Conservation (phyloP, 768 basidiomycete species). For the Leucocoprinus sp. region DNA sequence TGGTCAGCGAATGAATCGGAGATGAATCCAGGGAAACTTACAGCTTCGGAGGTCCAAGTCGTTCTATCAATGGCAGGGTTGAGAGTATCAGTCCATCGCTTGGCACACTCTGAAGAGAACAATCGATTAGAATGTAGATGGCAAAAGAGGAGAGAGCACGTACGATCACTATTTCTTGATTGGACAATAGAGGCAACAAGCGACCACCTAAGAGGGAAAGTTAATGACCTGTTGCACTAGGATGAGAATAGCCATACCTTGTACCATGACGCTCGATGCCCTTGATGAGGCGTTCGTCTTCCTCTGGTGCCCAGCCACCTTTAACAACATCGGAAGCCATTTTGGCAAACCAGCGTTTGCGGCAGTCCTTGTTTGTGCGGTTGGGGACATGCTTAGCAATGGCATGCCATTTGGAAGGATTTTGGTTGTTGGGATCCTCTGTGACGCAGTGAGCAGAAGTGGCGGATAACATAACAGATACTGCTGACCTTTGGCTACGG, state of each 20-base stretch:
- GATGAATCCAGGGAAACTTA: constrained; percentile 17
- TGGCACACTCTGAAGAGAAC: constrained; percentile 41
- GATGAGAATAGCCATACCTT: constrained; percentile 25
- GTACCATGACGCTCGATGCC: constrained; percentile 52
- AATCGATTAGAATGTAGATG: constrained; percentile 14
- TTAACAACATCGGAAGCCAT: constrained; percentile 57
- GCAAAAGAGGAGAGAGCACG: constrained; percentile 17
- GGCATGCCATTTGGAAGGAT: constrained; percentile 55
- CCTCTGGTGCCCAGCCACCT: constrained; percentile 54
- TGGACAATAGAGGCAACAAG: constrained; percentile 50
- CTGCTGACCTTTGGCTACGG: constrained; percentile 36
- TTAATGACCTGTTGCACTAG: neutral
- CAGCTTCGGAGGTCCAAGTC: constrained; percentile 49
- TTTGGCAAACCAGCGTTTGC: constrained; percentile 57
- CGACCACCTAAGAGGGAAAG: constrained; percentile 35
- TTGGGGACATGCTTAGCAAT: constrained; percentile 57
- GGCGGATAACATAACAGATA: neutral
- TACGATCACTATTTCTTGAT: constrained; percentile 53
- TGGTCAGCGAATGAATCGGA: constrained; percentile 7
- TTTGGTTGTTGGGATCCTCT: constrained; percentile 51
- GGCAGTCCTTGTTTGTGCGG: constrained; percentile 56
- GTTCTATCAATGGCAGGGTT: constrained; percentile 55
- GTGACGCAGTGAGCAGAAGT: constrained; percentile 14
- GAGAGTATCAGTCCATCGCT: constrained; percentile 54
- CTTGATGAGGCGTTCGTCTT: constrained; percentile 48